Base-by-base conservation (phyloP, 768 basidiomycete species). In the Agaricus subrufescens region DNA sequence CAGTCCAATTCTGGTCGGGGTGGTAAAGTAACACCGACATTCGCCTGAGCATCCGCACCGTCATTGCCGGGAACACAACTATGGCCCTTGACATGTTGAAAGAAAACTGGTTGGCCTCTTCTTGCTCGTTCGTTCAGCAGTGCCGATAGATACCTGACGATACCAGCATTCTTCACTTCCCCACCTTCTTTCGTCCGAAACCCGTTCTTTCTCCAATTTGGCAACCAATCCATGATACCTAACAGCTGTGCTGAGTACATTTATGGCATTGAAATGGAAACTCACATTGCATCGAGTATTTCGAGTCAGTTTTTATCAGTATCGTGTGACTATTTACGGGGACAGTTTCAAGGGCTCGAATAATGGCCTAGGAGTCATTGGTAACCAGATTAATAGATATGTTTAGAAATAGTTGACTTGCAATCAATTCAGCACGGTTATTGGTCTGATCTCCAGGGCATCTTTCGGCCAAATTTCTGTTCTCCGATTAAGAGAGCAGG, bases 341-440 rank as follows among this genome's bases (percentile, higher is more conserved):
- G 1, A 85, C 79, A 0, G 81, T 83, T 68, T 97, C 92, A 4
- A 98, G 73, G 19, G 87, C 79, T 19, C 94, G 85, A 19, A 89
- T 75, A 57, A 97, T 91, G 10, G 94, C 92, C 94, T 96, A 64
- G 7, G 27, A 53, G 31, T 29, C 6, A 43, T 46, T 51, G 23
- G 34, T 54, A 12, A 58, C 42, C 49, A 23, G 30, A 43, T n/a
- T 39, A 23, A 46, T 40, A 23, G 34, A 56, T 42, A 56, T 25
- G 37, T 29, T 27, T 38, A 5, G 54, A 25, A 52, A 19, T 27
- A 26, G 9, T 27, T 54, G 38, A 75, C 81, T 53, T 55, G 91
- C 94, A 53, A 94, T 83, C 31, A 96, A 76, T 67, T 97, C 94
- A 10, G 93, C 94, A 29, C 93, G 74, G 58, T 94, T 93, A 65